Percentiles rank a stretch among this genome's conserved stretches.
Evolutionary conservation across 2,329 filamentous ascomycete genomes (phyloP).

Genomic region (Aspergillus pseudotamarii): DNA sequence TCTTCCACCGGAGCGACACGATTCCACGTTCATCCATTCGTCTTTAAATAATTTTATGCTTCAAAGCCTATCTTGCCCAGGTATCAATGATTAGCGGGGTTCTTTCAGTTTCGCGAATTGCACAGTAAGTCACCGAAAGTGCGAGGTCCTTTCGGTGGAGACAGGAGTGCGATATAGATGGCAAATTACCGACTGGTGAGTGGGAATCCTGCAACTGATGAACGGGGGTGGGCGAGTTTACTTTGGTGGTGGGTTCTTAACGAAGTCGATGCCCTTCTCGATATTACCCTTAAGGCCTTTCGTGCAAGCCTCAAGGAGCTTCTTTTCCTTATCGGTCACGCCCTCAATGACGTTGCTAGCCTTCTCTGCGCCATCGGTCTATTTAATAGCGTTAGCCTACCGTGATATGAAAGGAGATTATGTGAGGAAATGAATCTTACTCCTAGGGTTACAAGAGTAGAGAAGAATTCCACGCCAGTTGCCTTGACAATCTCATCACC

Average conservation of each 20-base stretch:
- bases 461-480: slow-evolving; percentile 90
- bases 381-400: slow-evolving; percentile 33
- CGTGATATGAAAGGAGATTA: background rate
- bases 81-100: slow-evolving; percentile 40
- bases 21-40: slow-evolving; percentile 23
- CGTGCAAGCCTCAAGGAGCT: slow-evolving; percentile 74
- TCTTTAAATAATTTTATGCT: slow-evolving; percentile 33
- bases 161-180: slow-evolving; percentile 15
- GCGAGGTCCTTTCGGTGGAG: slow-evolving; percentile 12
- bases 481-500: slow-evolving; percentile 84
- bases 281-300: slow-evolving; percentile 90
- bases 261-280: slow-evolving; percentile 87
- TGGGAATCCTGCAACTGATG: slow-evolving; percentile 19
- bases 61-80: slow-evolving; percentile 50
- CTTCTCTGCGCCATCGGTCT: slow-evolving; percentile 86
- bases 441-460: slow-evolving; percentile 91
- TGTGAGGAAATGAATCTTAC: slow-evolving; percentile 57
- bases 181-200: slow-evolving; percentile 25
- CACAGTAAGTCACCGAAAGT: slow-evolving; percentile 18
- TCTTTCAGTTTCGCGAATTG: slow-evolving; percentile 26
- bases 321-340: slow-evolving; percentile 86
- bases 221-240: slow-evolving; percentile 56
- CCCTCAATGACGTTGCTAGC: slow-evolving; percentile 75
- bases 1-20: slow-evolving; percentile 19
- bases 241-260: slow-evolving; percentile 85